These are phyloP conservation scores for Kwoniella pini DNA, from an alignment of 768 basidiomycete genomes.

Conservation along the genomic window DNA sequence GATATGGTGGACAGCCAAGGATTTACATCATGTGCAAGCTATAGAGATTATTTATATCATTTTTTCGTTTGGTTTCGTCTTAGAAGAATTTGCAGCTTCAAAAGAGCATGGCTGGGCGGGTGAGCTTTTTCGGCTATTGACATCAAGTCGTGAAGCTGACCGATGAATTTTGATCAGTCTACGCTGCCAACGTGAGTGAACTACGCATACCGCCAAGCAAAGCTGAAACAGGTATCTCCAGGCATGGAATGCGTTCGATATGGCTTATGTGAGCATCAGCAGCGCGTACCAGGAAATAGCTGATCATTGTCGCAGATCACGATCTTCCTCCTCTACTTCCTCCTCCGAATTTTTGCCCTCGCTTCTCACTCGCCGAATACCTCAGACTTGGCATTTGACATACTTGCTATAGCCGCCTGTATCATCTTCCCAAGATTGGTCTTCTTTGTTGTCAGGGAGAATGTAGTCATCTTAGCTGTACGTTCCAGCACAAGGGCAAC, in stretches of 20 bases:
- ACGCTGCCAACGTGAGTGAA: constrained; percentile 71
- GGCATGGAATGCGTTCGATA: constrained; percentile 87
- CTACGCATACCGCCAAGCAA: too few relatives aligned
- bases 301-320: constrained; percentile 58
- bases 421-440: constrained; percentile 54
- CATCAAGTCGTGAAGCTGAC: constrained; percentile 4
- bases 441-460: constrained; percentile 53
- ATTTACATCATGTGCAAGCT: constrained; percentile 59
- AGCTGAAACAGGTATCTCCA: constrained; percentile 48
- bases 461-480: constrained; percentile 52
- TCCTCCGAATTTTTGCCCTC: constrained; percentile 53
- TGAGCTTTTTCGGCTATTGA: constrained; percentile 56
- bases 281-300: not conserved
- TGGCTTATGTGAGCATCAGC: constrained; percentile 54
- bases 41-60: constrained; percentile 76
- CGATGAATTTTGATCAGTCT: constrained; percentile 80
- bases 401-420: constrained; percentile 52
- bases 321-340: constrained; percentile 50
- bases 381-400: constrained; percentile 52
- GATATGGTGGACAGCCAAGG: too few relatives aligned
- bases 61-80: constrained; percentile 72
- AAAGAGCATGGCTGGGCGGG: constrained; percentile 86
- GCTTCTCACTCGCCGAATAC: constrained; percentile 37
- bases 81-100: constrained; percentile 84
- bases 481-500: too few relatives aligned